phyloP scores from a whole-genome alignment of 306 rosid genomes.

The Sphenostylis stenocarpa region DNA sequence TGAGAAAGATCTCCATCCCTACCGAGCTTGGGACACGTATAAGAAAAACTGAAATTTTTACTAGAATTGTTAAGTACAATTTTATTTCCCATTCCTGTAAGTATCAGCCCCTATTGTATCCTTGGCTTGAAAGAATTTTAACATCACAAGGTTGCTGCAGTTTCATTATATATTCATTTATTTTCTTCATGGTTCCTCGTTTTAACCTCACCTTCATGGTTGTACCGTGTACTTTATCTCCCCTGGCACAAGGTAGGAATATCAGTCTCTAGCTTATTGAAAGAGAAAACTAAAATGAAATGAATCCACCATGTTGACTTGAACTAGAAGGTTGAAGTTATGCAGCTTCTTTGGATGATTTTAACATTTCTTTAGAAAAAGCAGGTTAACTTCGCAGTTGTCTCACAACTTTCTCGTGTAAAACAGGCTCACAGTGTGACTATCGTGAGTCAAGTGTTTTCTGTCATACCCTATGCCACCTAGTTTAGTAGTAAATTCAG shows the following conservation, averaged over 20 bases:
- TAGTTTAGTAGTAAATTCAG: neutral
- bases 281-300: neutral
- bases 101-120: neutral
- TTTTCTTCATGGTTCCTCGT: neutral
- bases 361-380: neutral
- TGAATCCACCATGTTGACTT: neutral
- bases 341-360: neutral
- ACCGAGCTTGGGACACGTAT: neutral
- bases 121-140: no score
- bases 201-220: neutral
- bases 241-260: neutral
- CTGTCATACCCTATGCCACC: neutral
- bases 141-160: neutral
- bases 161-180: neutral
- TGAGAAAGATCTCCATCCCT: neutral
- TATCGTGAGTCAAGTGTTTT: neutral
- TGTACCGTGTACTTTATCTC: neutral
- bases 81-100: neutral
- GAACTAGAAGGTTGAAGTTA: neutral
- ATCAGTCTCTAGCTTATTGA: neutral
- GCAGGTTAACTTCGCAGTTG: neutral
- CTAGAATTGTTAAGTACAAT: neutral
- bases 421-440: neutral
- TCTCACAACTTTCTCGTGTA: neutral
- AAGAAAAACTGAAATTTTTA: neutral